Conservation (phyloP, 2,329 filamentous ascomycete genomes). For the Penicillium sp. region DNA sequence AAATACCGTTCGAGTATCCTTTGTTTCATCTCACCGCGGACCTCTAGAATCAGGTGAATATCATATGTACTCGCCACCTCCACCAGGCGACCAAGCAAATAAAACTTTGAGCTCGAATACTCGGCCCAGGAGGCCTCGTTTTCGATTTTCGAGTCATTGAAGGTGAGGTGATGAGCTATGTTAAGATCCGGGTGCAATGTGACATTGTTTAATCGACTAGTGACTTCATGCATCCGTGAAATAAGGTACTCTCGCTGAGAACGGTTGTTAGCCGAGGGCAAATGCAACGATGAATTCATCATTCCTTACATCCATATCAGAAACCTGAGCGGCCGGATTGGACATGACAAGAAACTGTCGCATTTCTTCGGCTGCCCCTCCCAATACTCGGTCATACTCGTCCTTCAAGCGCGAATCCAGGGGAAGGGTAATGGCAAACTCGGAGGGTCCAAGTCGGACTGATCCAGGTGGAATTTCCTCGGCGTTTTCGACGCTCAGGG, state of each 20-base stretch:
- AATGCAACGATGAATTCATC: not conserved
- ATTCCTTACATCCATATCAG: slow-evolving; percentile 32
- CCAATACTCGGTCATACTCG: slow-evolving; percentile 43
- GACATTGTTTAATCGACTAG: slow-evolving; percentile 47
- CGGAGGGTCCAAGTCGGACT: slow-evolving; percentile 42
- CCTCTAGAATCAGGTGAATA: slow-evolving; percentile 46
- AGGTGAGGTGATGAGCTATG: slow-evolving; percentile 42
- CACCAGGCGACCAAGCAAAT: slow-evolving; percentile 48
- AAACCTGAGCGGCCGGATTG: slow-evolving; percentile 12
- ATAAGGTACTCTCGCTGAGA: slow-evolving; percentile 29
- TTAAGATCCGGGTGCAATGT: slow-evolving; percentile 51
- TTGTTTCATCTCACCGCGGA: slow-evolving; percentile 40
- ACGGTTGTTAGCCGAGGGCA: slow-evolving; percentile 14
- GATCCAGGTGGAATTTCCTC: slow-evolving; percentile 36
- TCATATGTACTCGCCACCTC: slow-evolving; percentile 39
- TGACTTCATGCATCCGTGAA: slow-evolving; percentile 39
- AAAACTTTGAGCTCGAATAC: slow-evolving; percentile 53
- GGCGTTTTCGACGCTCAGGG: slow-evolving; percentile 33
- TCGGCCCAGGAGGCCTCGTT: slow-evolving; percentile 51
- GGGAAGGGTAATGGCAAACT: slow-evolving; percentile 47
- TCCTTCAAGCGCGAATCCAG: slow-evolving; percentile 51
- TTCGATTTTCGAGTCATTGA: slow-evolving; percentile 35
- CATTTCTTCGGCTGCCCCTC: slow-evolving; percentile 34
- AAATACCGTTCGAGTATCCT: slow-evolving; percentile 49
- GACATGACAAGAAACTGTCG: slow-evolving; percentile 33